Conservation (phyloP, 73 alveolate species). For the Stentor roeselii region DNA sequence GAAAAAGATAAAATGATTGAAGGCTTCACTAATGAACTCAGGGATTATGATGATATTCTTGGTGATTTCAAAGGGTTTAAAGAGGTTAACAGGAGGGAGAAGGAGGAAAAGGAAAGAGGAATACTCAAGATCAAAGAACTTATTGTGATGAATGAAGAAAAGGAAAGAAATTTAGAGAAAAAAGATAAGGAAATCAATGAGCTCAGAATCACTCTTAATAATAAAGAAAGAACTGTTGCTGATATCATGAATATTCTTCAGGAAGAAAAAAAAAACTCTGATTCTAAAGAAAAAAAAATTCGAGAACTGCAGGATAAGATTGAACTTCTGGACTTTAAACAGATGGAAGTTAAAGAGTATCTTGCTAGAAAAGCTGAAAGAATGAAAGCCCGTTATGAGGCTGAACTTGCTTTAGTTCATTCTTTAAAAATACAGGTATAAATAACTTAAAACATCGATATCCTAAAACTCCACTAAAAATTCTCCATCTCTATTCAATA, state of each 20-base stretch:
- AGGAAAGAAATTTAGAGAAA: not conserved
- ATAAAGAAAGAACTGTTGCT: not conserved
- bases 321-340: not conserved
- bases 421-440: too few relatives aligned
- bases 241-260: not conserved
- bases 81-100: not conserved
- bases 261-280: not conserved
- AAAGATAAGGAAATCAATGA: not conserved
- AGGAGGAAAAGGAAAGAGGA: not conserved
- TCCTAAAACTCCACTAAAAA: too few relatives aligned
- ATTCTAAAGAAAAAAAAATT: too few relatives aligned
- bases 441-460: too few relatives aligned
- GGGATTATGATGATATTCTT: not conserved
- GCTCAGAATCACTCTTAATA: not conserved
- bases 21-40: not conserved
- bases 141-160: not conserved
- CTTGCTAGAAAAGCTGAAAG: not conserved
- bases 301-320: not conserved
- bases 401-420: too few relatives aligned
- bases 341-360: not conserved
- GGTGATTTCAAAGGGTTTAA: not conserved
- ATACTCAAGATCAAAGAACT: not conserved
- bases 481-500: too few relatives aligned
- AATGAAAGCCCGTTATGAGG: not conserved
- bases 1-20: not conserved